Evolutionary conservation across 2,329 filamentous ascomycete genomes (phyloP).

Genomic region (Esteya vermicola): DNA sequence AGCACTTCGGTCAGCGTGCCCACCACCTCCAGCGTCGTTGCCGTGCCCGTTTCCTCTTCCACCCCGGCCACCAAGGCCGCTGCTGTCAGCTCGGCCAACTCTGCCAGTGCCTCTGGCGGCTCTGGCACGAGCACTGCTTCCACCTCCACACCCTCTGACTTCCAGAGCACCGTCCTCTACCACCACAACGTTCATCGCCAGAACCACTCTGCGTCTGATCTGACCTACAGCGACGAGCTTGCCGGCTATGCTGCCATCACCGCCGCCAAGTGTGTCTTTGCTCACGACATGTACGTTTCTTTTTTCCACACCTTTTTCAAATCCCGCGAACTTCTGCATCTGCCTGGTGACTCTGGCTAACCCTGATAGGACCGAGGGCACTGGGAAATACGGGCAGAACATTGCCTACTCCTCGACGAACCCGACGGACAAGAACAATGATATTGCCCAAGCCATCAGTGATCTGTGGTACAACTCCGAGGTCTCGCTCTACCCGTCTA

Average conservation of each 20-base stretch:
- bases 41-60: conserved; percentile 3
- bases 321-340: no score
- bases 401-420: conserved; percentile 49
- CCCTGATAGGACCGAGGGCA: conserved; percentile 34
- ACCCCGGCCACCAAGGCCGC: conserved; percentile 6
- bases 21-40: neutral
- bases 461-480: conserved; percentile 86
- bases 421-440: conserved; percentile 17
- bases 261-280: conserved; percentile 55
- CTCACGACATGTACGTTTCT: conserved; percentile 66
- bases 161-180: conserved; percentile 33
- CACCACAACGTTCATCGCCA: conserved; percentile 78
- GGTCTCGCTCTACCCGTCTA: conserved; percentile 36
- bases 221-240: conserved; percentile 53
- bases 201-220: conserved; percentile 57
- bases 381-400: conserved; percentile 92
- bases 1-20: neutral
- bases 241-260: conserved; percentile 48
- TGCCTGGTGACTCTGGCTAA: no score
- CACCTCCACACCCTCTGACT: conserved; percentile 13
- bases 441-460: conserved; percentile 53
- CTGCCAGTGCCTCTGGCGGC: no score
- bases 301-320: no score
- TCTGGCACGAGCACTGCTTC: neutral
- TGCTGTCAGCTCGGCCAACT: neutral